Percentiles rank a stretch among this genome's conserved stretches.
Conservation (phyloP, 2,329 filamentous ascomycete species). For the Penicillium digitatum region DNA sequence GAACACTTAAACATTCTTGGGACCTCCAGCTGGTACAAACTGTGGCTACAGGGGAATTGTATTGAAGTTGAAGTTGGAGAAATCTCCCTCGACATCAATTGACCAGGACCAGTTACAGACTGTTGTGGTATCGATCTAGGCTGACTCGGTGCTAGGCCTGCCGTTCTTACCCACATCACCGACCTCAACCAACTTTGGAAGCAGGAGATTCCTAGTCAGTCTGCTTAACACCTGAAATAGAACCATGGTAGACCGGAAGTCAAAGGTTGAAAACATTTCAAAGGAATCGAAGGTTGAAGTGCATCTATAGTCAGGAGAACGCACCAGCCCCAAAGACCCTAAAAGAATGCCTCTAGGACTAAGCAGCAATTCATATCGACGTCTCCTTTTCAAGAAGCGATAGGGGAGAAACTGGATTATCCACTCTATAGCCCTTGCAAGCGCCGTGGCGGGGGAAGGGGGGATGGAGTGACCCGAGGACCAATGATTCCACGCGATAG, state of each 20-base stretch:
- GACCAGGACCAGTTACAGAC: not conserved
- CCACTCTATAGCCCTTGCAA: too few relatives aligned
- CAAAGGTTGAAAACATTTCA: not conserved
- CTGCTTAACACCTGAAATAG: not conserved
- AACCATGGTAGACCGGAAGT: not conserved
- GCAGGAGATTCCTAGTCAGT: not conserved
- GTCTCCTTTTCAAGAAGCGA: not conserved
- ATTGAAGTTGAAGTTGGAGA: not conserved
- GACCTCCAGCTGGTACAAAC: not conserved
- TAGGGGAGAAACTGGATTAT: not conserved
- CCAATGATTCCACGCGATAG: slow-evolving; percentile 8
- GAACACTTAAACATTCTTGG: not conserved
- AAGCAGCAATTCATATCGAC: not conserved
- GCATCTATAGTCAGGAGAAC: not conserved
- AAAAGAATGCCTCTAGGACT: not conserved
- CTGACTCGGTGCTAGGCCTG: not conserved
- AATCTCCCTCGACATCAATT: not conserved
- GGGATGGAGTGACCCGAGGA: not conserved
- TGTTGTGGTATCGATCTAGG: not conserved
- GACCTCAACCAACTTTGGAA: not conserved
- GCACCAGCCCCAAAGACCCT: not conserved
- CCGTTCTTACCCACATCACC: not conserved
- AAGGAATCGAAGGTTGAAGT: not conserved
- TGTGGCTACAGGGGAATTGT: not conserved
- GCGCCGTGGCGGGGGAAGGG: slow-evolving; percentile 22